Conservation (phyloP, 179 eudicot genomes). For the Silene noctiflora region DNA sequence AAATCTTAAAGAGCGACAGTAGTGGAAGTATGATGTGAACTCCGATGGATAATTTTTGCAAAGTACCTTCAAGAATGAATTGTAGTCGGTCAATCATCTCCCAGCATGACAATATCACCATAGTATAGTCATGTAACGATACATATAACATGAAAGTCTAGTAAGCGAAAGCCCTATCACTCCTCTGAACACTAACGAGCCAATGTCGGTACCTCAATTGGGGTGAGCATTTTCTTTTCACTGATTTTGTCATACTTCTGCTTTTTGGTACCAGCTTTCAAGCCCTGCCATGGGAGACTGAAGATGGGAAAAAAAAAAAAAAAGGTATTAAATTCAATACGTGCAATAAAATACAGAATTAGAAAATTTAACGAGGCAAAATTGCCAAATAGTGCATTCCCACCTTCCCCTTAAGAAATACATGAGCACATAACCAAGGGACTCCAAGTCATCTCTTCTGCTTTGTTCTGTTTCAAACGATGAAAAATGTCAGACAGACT, state of each 20-base stretch:
- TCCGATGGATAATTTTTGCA: slow-evolving; percentile 60
- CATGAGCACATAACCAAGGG: slow-evolving; percentile 55
- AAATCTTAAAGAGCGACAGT: slow-evolving; percentile 61
- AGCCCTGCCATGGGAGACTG: slow-evolving; percentile 62
- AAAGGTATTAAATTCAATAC: slow-evolving; percentile 4
- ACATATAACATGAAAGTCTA: background rate
- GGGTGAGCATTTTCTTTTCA: slow-evolving; percentile 56
- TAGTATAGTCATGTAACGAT: background rate
- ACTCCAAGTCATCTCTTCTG: slow-evolving; percentile 54
- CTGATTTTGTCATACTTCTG: slow-evolving; percentile 62
- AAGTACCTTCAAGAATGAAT: slow-evolving; percentile 32
- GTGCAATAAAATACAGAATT: background rate
- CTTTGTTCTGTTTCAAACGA: slow-evolving; percentile 40
- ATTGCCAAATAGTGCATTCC: background rate
- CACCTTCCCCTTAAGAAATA: slow-evolving; percentile 58
- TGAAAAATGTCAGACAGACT: background rate
- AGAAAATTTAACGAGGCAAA: background rate
- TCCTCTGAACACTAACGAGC: background rate
- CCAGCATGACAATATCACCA: background rate
- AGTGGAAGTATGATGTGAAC: slow-evolving; percentile 68
- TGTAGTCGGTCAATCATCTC: background rate
- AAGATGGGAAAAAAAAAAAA: slow-evolving; percentile 23
- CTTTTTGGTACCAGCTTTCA: slow-evolving; percentile 63
- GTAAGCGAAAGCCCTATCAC: background rate
- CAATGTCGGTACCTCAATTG: slow-evolving; percentile 39